phyloP scores from a whole-genome alignment of 208 protist genomes.

The Leishmania tropica region DNA sequence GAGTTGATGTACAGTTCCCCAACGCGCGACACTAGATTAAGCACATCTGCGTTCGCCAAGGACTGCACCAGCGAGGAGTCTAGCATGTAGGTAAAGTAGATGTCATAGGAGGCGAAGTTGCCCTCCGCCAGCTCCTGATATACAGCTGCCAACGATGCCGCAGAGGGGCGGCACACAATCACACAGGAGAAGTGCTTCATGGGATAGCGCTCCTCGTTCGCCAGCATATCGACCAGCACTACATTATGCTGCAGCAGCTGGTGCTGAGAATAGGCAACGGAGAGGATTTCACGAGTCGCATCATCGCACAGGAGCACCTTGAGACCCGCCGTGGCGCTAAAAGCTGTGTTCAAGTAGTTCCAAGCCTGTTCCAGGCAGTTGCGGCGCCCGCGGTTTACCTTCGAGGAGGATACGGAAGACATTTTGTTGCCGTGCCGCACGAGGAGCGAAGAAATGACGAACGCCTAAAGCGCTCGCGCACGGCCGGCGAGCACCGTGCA shows the following conservation, averaged over 20 bases:
- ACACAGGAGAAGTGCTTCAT: slow-evolving; percentile 96
- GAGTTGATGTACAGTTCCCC: slow-evolving; percentile 96
- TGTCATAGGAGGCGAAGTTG: slow-evolving; percentile 79
- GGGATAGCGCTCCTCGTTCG: slow-evolving; percentile 81
- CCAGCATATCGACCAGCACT: slow-evolving; percentile 96
- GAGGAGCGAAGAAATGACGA: neutral
- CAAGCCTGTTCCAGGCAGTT: slow-evolving; percentile 85
- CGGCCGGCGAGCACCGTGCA: neutral
- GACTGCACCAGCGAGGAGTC: slow-evolving; percentile 77
- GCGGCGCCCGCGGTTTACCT: slow-evolving; percentile 27
- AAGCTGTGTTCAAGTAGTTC: slow-evolving; percentile 72
- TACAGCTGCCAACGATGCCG: slow-evolving; percentile 84
- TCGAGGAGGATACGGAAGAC: slow-evolving; percentile 2
- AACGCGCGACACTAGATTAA: slow-evolving; percentile 91
- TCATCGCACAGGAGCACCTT: slow-evolving; percentile 97
- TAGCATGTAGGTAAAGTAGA: slow-evolving; percentile 95
- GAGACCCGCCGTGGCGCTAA: slow-evolving; percentile 60
- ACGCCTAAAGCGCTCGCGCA: neutral
- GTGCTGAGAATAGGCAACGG: slow-evolving; percentile 95
- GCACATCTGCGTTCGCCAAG: slow-evolving; percentile 95
- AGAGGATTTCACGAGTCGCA: slow-evolving; percentile 93
- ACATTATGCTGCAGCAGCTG: slow-evolving; percentile 97
- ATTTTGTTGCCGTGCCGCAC: neutral
- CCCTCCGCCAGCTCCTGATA: slow-evolving; percentile 93
- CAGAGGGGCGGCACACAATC: slow-evolving; percentile 91